Evolutionary conservation across 2,329 filamentous ascomycete species (phyloP).

Genomic region (Fusarium sororula): DNA sequence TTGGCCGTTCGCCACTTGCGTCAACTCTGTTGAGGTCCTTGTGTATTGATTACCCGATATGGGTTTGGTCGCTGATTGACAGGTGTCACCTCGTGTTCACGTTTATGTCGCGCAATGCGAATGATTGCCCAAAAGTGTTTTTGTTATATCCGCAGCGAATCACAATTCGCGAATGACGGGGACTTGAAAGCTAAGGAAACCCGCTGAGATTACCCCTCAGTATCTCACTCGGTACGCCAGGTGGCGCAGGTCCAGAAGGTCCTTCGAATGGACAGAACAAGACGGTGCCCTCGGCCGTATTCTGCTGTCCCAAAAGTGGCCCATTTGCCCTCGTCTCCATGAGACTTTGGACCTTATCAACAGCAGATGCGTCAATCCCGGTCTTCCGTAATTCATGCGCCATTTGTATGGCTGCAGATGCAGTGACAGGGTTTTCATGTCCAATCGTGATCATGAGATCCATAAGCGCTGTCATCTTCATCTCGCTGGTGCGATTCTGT

Average conservation of each 20-base stretch:
- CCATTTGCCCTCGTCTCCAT: slow-evolving; percentile 25
- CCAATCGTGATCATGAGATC: slow-evolving; percentile 73
- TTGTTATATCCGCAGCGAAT: background rate
- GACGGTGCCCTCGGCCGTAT: slow-evolving; percentile 21
- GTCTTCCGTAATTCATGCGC: slow-evolving; percentile 68
- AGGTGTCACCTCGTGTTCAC: background rate
- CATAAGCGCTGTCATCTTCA: slow-evolving; percentile 73
- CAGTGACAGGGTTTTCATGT: slow-evolving; percentile 70
- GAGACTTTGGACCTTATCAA: slow-evolving; percentile 35
- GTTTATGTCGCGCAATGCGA: background rate
- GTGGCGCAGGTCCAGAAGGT: background rate
- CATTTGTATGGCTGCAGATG: slow-evolving; percentile 75
- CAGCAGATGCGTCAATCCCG: slow-evolving; percentile 35
- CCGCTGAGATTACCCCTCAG: slow-evolving; percentile 2
- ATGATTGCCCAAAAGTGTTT: background rate
- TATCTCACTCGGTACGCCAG: slow-evolving; percentile 23
- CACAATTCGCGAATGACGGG: background rate
- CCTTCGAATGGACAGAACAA: slow-evolving; percentile 38
- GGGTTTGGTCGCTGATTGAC: background rate
- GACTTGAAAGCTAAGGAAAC: background rate
- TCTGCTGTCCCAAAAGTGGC: slow-evolving; percentile 28
- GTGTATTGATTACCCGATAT: background rate
- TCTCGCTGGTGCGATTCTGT: slow-evolving; percentile 57
- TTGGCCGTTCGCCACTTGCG: background rate
- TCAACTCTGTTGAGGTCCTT: background rate